Conservation (phyloP, 2,329 filamentous ascomycete genomes). For the Colletotrichum sp. region DNA sequence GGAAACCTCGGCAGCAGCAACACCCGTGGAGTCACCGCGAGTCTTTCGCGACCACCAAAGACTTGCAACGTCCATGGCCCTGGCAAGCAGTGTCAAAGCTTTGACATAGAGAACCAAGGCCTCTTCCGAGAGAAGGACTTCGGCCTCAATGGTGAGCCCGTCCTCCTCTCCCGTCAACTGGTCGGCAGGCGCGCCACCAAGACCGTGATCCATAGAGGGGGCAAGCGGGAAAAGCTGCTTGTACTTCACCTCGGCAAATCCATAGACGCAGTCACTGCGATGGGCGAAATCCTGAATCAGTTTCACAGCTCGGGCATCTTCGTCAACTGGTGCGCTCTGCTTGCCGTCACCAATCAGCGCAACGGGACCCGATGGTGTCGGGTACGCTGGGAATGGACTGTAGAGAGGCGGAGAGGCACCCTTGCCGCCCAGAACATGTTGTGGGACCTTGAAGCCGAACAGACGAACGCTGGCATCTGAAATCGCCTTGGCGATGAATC, state of each 20-base stretch:
- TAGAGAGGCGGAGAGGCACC: slow-evolving; percentile 78
- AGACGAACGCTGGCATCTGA: slow-evolving; percentile 85
- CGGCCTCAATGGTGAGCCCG: slow-evolving; percentile 83
- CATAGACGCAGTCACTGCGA: slow-evolving; percentile 93
- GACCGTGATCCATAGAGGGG: slow-evolving; percentile 75
- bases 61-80: slow-evolving; percentile 94
- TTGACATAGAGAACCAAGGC: slow-evolving; percentile 97
- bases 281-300: slow-evolving; percentile 91
- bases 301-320: slow-evolving; percentile 80
- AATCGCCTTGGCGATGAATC: slow-evolving; percentile 92
- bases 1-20: slow-evolving; percentile 55
- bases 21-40: slow-evolving; percentile 61
- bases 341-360: slow-evolving; percentile 74
- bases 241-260: slow-evolving; percentile 98
- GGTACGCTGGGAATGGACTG: slow-evolving; percentile 85
- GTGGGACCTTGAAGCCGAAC: slow-evolving; percentile 73
- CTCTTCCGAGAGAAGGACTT: slow-evolving; percentile 89
- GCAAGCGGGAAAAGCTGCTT: slow-evolving; percentile 92
- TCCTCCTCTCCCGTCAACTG: slow-evolving; percentile 66
- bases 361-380: slow-evolving; percentile 63
- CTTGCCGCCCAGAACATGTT: slow-evolving; percentile 60
- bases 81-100: slow-evolving; percentile 84
- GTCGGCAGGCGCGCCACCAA: slow-evolving; percentile 66
- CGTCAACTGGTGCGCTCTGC: slow-evolving; percentile 68
- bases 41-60: slow-evolving; percentile 88